phyloP scores from a whole-genome alignment of 1,284 basidiomycete genomes.

The Irpex rosettiformis region DNA sequence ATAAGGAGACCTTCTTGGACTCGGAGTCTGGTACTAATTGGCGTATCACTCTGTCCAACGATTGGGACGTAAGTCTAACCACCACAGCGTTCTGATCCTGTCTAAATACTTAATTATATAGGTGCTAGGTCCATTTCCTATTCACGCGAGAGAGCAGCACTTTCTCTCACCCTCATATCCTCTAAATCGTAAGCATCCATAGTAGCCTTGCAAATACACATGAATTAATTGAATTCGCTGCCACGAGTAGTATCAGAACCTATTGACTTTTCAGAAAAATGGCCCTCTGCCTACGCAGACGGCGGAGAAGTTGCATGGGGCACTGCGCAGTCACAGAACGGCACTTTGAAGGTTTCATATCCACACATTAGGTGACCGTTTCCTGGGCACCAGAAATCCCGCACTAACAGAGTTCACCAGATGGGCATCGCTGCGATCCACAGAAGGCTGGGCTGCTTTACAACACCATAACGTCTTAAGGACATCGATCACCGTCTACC shows the following conservation, averaged over 20 bases:
- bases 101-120: slow-evolving; percentile 25
- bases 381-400: too few species aligned
- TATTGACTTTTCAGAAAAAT: slow-evolving; percentile 43
- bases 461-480: slow-evolving; percentile 72
- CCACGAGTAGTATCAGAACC: slow-evolving; percentile 36
- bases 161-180: slow-evolving; percentile 74
- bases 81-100: not conserved
- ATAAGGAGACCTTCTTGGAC: too few species aligned
- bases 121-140: slow-evolving; percentile 78
- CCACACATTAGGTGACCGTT: slow-evolving; percentile 49
- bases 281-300: slow-evolving; percentile 67
- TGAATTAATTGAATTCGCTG: not conserved
- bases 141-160: slow-evolving; percentile 78
- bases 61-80: slow-evolving; percentile 30
- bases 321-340: slow-evolving; percentile 35
- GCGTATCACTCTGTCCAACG: slow-evolving; percentile 25
- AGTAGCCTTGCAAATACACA: not conserved
- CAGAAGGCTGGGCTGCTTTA: slow-evolving; percentile 79
- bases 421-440: slow-evolving; percentile 63
- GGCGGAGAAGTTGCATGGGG: slow-evolving; percentile 59
- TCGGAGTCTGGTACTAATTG: slow-evolving; percentile 18
- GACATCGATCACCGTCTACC: slow-evolving; percentile 53
- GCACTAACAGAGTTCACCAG: too few species aligned
- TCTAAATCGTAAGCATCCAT: slow-evolving; percentile 45
- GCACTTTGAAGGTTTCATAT: slow-evolving; percentile 55